Evolutionary conservation across 768 basidiomycete species (phyloP).

Genomic region (Pulveroboletus sp.): DNA sequence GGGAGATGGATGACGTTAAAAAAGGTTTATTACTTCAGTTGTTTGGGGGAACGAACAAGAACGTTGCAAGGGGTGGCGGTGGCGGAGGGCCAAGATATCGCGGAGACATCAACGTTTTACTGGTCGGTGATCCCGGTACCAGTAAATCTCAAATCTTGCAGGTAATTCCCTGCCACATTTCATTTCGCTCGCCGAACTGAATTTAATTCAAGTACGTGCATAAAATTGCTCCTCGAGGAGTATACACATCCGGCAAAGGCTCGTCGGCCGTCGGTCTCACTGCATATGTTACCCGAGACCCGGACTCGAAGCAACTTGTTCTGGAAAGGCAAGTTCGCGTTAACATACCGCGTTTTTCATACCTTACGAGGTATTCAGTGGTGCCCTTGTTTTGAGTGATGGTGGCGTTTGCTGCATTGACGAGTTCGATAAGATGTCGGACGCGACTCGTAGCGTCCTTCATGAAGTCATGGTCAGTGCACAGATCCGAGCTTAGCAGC

Average conservation of each 20-base stretch:
- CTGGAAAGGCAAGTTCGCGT: constrained; percentile 74
- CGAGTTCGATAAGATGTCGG: constrained; percentile 99
- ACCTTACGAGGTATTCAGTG: constrained; percentile 44
- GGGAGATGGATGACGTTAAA: constrained; percentile 99
- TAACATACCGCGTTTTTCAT: not conserved
- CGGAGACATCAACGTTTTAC: constrained; percentile 95
- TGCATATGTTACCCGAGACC: constrained; percentile 97
- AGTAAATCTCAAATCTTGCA: constrained; percentile 95
- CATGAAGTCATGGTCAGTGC: constrained; percentile 93
- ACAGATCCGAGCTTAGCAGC: not conserved
- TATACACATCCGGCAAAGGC: constrained; percentile 97
- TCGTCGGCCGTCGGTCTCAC: constrained; percentile 98
- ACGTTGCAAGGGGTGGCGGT: constrained; percentile 86
- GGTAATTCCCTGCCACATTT: constrained; percentile 41
- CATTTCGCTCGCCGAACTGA: not conserved
- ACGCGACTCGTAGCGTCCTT: constrained; percentile 93
- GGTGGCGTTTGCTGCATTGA: constrained; percentile 99
- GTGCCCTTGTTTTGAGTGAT: constrained; percentile 90
- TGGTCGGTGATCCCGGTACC: constrained; percentile 97
- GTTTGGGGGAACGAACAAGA: constrained; percentile 98
- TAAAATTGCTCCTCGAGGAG: constrained; percentile 96
- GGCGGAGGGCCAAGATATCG: constrained; percentile 95
- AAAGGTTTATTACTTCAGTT: constrained; percentile 95
- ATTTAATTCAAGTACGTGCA: constrained; percentile 77
- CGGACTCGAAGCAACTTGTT: constrained; percentile 97